Conservation (phyloP, 2,329 filamentous ascomycete species). For the Xylariaceae sp. region DNA sequence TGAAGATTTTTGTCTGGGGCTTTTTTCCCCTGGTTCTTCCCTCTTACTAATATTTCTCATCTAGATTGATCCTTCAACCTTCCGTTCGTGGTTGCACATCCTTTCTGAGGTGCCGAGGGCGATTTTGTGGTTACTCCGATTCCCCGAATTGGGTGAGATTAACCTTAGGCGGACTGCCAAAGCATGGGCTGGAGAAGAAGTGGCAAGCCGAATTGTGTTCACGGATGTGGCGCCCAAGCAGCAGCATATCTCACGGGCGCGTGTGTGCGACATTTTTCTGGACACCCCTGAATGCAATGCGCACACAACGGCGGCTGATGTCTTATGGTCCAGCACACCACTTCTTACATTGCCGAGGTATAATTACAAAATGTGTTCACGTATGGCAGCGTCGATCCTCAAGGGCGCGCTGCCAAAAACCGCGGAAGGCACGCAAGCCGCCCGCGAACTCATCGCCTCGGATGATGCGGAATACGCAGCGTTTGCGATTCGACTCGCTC, state of each 20-base stretch:
- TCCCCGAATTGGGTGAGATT: slow-evolving; percentile 85
- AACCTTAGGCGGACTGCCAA: slow-evolving; percentile 76
- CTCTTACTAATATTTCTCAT: slow-evolving; percentile 15
- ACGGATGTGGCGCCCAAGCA: slow-evolving; percentile 96
- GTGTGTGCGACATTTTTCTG: slow-evolving; percentile 89
- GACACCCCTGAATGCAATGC: slow-evolving; percentile 98
- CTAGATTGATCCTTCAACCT: slow-evolving; percentile 94
- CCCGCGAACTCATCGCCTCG: slow-evolving; percentile 67
- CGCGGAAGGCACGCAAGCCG: slow-evolving; percentile 60
- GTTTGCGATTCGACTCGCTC: slow-evolving; percentile 63
- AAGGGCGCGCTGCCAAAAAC: slow-evolving; percentile 77
- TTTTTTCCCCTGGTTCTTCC: neutral
- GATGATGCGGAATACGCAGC: slow-evolving; percentile 82
- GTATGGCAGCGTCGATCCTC: slow-evolving; percentile 94
- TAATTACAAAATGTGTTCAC: slow-evolving; percentile 97
- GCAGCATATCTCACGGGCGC: slow-evolving; percentile 84
- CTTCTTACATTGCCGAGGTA: slow-evolving; percentile 86
- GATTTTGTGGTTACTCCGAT: slow-evolving; percentile 91
- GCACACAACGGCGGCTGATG: slow-evolving; percentile 93
- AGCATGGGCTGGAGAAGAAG: slow-evolving; percentile 77
- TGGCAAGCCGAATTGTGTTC: slow-evolving; percentile 83
- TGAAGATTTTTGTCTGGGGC: neutral
- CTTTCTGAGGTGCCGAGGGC: slow-evolving; percentile 79
- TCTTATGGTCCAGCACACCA: slow-evolving; percentile 93
- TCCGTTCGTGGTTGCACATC: slow-evolving; percentile 92